Conservation (phyloP, 2,329 filamentous ascomycete species). For the Penicillium freii region DNA sequence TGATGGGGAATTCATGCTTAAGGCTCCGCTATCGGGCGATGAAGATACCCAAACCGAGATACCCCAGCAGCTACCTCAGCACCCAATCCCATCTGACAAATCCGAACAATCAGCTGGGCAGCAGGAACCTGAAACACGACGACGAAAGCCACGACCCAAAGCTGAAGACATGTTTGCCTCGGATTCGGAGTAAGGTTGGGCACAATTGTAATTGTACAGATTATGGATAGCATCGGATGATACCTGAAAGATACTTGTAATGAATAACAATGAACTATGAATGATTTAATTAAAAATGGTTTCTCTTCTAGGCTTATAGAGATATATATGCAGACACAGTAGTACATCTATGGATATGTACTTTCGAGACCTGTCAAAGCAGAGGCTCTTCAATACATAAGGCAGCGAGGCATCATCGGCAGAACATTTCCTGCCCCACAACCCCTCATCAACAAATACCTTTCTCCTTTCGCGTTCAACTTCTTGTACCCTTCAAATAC, state of each 20-base stretch:
- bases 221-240: background rate
- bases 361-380: background rate
- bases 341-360: too few species aligned
- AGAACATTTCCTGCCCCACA: constrained; percentile 29
- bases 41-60: constrained; percentile 19
- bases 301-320: background rate
- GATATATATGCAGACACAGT: too few species aligned
- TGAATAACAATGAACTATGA: constrained; percentile 1
- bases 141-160: constrained; percentile 62
- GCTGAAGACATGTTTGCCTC: constrained; percentile 87
- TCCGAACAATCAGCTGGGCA: constrained; percentile 22
- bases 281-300: background rate
- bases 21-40: constrained; percentile 30
- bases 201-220: constrained; percentile 17
- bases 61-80: constrained; percentile 14
- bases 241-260: constrained; percentile 3
- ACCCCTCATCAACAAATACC: constrained; percentile 28
- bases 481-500: constrained; percentile 12
- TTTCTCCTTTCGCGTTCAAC: constrained; percentile 11
- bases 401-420: constrained; percentile 13
- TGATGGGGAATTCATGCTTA: constrained; percentile 41
- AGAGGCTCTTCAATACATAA: constrained; percentile 5
- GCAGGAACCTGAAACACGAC: constrained; percentile 27
- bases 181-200: constrained; percentile 51
- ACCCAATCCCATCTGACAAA: constrained; percentile 12